These are phyloP conservation scores for Cadophora sp. DNA, from an alignment of 2,329 filamentous ascomycete genomes.

Conservation along the genomic window DNA sequence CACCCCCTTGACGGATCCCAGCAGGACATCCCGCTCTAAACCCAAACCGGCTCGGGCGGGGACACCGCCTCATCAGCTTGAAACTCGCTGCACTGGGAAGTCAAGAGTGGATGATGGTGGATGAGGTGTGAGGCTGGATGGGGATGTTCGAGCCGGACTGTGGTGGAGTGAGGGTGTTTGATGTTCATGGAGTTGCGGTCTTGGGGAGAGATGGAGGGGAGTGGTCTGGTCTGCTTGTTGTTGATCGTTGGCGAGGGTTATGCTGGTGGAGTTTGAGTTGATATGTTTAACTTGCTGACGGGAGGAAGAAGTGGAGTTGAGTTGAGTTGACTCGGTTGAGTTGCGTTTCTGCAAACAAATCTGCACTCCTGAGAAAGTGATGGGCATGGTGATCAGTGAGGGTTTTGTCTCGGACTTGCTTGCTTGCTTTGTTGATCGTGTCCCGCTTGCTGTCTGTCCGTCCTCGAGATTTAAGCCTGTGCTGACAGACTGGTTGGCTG, in stretches of 20 bases:
- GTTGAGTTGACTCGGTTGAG: too few species aligned
- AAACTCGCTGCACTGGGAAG: constrained; percentile 25
- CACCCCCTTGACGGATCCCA: constrained; percentile 7
- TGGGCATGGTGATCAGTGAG: neutral
- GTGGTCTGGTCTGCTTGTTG: too few species aligned
- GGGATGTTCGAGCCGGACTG: constrained; percentile 12
- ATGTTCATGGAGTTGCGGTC: constrained; percentile 17
- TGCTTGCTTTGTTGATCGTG: neutral
- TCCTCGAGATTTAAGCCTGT: neutral
- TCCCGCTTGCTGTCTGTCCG: neutral
- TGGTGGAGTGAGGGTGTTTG: constrained; percentile 12
- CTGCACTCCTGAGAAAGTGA: neutral
- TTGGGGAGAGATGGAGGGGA: neutral
- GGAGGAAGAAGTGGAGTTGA: neutral
- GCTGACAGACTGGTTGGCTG: neutral
- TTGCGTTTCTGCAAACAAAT: neutral
- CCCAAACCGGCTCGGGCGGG: constrained; percentile 17
- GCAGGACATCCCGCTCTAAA: constrained; percentile 14
- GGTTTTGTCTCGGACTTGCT: neutral
- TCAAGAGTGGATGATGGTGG: neutral
- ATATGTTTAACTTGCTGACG: neutral
- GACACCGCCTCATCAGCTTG: constrained; percentile 19
- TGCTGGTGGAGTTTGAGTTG: neutral
- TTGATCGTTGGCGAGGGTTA: constrained; percentile 9
- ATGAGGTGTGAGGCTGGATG: too few species aligned